Percentiles rank a stretch among this genome's conserved stretches.
phyloP scores from a whole-genome alignment of 1,284 basidiomycete genomes.

The Amylostereum areolatum region DNA sequence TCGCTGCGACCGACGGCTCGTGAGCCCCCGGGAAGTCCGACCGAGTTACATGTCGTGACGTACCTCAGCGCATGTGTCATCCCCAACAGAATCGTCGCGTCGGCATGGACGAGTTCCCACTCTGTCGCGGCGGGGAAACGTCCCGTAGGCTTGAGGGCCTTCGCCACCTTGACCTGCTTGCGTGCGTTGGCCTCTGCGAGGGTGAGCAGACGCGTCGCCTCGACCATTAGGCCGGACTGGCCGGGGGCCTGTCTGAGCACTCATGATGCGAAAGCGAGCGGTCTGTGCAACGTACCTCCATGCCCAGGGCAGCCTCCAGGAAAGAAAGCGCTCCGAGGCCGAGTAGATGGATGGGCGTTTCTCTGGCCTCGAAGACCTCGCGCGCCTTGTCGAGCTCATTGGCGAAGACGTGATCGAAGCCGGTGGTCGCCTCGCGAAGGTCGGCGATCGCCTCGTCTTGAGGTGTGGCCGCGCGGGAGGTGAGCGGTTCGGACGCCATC shows the following conservation, averaged over 20 bases:
- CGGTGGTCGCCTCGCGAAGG: slow-evolving; percentile 46
- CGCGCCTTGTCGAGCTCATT: slow-evolving; percentile 56
- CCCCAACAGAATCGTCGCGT: slow-evolving; percentile 62
- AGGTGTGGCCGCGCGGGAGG: too few relatives aligned
- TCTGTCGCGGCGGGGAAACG: slow-evolving; percentile 60
- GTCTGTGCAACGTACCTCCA: slow-evolving; percentile 50
- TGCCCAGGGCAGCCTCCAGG: slow-evolving; percentile 71
- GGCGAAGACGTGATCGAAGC: slow-evolving; percentile 63
- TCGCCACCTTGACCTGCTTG: slow-evolving; percentile 44
- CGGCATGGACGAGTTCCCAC: slow-evolving; percentile 69
- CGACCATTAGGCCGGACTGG: slow-evolving; percentile 45
- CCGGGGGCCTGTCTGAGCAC: neutral
- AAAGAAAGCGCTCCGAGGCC: slow-evolving; percentile 71
- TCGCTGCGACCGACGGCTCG: slow-evolving; percentile 36
- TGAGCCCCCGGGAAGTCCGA: neutral
- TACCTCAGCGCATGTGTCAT: slow-evolving; percentile 65
- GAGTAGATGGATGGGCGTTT: slow-evolving; percentile 64
- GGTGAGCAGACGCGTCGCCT: slow-evolving; percentile 50
- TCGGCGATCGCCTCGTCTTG: slow-evolving; percentile 30
- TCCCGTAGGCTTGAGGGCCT: slow-evolving; percentile 27
- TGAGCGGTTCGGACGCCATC: too few relatives aligned
- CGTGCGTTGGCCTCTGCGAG: slow-evolving; percentile 56
- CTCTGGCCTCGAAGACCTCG: slow-evolving; percentile 39
- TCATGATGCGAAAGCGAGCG: neutral
- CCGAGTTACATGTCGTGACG: slow-evolving; percentile 12